phyloP scores from a whole-genome alignment of 371 early-diverging fungal species.

The Coemansia sp. region DNA sequence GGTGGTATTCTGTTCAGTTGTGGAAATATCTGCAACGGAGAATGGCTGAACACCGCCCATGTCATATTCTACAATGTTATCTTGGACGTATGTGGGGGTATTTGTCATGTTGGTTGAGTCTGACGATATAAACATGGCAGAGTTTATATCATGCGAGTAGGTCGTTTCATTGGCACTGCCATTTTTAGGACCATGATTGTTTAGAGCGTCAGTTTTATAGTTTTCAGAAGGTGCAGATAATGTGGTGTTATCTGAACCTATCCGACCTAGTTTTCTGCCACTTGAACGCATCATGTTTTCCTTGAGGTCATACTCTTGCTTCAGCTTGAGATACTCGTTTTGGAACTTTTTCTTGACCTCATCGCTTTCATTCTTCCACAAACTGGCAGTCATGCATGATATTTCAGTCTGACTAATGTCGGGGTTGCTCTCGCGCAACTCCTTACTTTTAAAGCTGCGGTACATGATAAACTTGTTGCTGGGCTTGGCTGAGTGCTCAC shows the following conservation, averaged over 20 bases:
- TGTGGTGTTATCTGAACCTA: neutral
- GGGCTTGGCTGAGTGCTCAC: slow-evolving; percentile 41
- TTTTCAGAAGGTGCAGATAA: neutral
- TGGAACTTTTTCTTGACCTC: slow-evolving; percentile 58
- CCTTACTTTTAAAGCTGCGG: slow-evolving; percentile 61
- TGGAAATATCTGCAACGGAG: neutral
- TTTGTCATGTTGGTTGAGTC: neutral
- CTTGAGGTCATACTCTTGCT: slow-evolving; percentile 31
- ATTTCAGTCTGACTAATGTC: slow-evolving; percentile 64
- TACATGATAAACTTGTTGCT: slow-evolving; percentile 68
- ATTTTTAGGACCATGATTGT: no score
- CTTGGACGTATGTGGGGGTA: neutral
- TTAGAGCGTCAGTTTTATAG: no score
- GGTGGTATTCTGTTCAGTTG: neutral
- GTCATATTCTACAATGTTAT: neutral
- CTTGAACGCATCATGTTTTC: neutral
- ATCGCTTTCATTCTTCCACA: slow-evolving; percentile 62
- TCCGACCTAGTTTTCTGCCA: neutral
- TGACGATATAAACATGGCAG: no score
- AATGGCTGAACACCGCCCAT: neutral
- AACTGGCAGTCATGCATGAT: slow-evolving; percentile 61
- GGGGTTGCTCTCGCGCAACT: slow-evolving; percentile 56
- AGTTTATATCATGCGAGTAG: no score
- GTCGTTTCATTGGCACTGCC: no score
- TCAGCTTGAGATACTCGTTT: slow-evolving; percentile 33